A percentile compares a stretch with the other conserved stretches of the same genome.
Evolutionary conservation across 768 basidiomycete species (phyloP).

Genomic region (Mycena amicta): DNA sequence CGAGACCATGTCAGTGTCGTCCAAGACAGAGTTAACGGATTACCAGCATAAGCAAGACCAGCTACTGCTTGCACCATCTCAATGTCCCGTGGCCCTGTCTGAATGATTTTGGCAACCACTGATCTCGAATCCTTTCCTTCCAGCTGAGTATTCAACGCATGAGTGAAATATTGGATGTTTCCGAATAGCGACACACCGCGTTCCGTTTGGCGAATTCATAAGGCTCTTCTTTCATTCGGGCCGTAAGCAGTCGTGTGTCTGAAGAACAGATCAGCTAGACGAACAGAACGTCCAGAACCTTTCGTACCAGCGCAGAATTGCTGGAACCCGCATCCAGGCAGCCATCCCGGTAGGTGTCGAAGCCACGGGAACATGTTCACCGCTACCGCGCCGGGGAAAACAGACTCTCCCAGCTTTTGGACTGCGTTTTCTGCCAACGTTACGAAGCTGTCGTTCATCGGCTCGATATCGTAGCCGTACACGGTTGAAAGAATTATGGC

Average conservation of each 20-base stretch:
- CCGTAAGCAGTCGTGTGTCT: conserved; percentile 9
- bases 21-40: too few relatives aligned
- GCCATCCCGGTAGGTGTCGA: conserved; percentile 31
- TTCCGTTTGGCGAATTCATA: conserved; percentile 10
- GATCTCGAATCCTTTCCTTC: conserved; percentile 6
- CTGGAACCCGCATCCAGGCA: conserved; percentile 34
- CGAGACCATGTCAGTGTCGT: not conserved
- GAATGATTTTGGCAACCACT: conserved; percentile 16
- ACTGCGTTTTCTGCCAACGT: conserved; percentile 33
- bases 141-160: not conserved
- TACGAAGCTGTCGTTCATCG: conserved; percentile 33
- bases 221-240: conserved; percentile 11
- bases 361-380: conserved; percentile 36
- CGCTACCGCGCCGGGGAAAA: conserved; percentile 33
- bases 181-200: conserved; percentile 3
- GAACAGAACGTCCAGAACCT: too few relatives aligned
- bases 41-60: conserved; percentile 34
- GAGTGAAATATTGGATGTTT: not conserved
- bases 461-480: conserved; percentile 38
- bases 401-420: conserved; percentile 28
- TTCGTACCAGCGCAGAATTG: conserved; percentile 18
- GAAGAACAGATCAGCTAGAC: too few relatives aligned
- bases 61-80: conserved; percentile 31
- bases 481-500: conserved; percentile 34
- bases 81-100: not conserved